A percentile compares a stretch with the other conserved stretches of the same genome.
Evolutionary conservation across 176 grass and related monocot genomes (phyloP).

Genomic region (Elaeis guineensis): DNA sequence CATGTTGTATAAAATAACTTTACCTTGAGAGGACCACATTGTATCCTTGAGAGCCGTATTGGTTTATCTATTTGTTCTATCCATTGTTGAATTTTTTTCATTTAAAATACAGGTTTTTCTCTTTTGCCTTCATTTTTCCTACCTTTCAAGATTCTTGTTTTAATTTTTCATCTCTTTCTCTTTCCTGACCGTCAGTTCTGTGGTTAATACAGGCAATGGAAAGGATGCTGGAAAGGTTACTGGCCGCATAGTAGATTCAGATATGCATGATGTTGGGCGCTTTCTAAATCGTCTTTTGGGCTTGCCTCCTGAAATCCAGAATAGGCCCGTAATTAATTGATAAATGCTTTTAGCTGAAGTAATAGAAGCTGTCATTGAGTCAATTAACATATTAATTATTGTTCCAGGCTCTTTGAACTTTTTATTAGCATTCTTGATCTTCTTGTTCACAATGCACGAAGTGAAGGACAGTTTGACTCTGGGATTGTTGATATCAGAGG

Average conservation of each 20-base stretch:
- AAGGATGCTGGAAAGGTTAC: constrained; percentile 70
- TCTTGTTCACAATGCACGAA: constrained; percentile 73
- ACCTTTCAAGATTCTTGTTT: no score
- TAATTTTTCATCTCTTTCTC: no score
- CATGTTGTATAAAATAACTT: no score
- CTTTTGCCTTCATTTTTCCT: no score
- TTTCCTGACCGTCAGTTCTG: not conserved
- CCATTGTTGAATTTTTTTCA: no score
- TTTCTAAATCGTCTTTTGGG: constrained; percentile 96
- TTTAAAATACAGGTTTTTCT: no score
- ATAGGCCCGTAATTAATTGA: constrained; percentile 45
- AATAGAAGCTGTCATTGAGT: no score
- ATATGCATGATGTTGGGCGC: constrained; percentile 97
- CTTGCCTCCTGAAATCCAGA: constrained; percentile 80
- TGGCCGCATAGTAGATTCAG: constrained; percentile 87
- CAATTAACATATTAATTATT: constrained; percentile 16
- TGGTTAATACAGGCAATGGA: constrained; percentile 47
- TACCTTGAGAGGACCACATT: no score
- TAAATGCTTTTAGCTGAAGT: no score
- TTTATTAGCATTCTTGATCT: constrained; percentile 78
- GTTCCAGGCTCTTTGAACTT: constrained; percentile 84
- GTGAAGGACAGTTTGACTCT: constrained; percentile 93
- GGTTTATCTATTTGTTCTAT: no score
- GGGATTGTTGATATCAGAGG: constrained; percentile 98
- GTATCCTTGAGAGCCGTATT: no score